These are phyloP conservation scores for Vitis hybrid DNA, from an alignment of 177 flowering plant genomes.

Conservation along the genomic window DNA sequence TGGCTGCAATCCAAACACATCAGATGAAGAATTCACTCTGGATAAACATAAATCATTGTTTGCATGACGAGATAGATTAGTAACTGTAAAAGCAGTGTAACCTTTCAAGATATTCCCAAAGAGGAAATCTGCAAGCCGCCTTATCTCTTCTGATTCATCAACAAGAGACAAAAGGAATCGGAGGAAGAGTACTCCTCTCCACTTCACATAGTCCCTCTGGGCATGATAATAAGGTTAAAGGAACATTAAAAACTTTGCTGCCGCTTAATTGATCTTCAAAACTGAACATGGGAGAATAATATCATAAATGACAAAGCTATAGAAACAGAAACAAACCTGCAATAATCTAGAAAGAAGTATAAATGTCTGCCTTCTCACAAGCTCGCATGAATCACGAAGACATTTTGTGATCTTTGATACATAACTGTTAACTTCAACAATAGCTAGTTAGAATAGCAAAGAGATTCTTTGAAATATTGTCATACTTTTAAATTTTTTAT, in stretches of 20 bases:
- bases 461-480: background rate
- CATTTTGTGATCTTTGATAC: slow-evolving; percentile 86
- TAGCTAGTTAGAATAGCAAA: slow-evolving; percentile 12
- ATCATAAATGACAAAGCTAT: slow-evolving; percentile 1
- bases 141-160: slow-evolving; percentile 90
- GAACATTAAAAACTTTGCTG: background rate
- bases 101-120: slow-evolving; percentile 93
- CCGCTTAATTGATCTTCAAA: background rate
- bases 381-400: slow-evolving; percentile 93
- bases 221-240: background rate
- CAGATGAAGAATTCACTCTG: slow-evolving; percentile 2
- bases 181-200: slow-evolving; percentile 96
- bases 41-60: background rate
- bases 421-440: slow-evolving; percentile 53
- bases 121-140: slow-evolving; percentile 86
- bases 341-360: slow-evolving; percentile 81
- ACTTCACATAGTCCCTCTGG: slow-evolving; percentile 99
- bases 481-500: background rate
- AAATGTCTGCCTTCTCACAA: slow-evolving; percentile 95
- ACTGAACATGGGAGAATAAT: background rate
- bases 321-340: slow-evolving; percentile 54
- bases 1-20: slow-evolving; percentile 48
- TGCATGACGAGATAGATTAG: background rate
- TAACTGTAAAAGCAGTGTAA: slow-evolving; percentile 19
- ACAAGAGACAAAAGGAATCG: slow-evolving; percentile 87